A percentile compares a stretch with the other conserved stretches of the same genome.
phyloP scores from a whole-genome alignment of 2,329 filamentous ascomycete species.

The Fusarium buxicola region DNA sequence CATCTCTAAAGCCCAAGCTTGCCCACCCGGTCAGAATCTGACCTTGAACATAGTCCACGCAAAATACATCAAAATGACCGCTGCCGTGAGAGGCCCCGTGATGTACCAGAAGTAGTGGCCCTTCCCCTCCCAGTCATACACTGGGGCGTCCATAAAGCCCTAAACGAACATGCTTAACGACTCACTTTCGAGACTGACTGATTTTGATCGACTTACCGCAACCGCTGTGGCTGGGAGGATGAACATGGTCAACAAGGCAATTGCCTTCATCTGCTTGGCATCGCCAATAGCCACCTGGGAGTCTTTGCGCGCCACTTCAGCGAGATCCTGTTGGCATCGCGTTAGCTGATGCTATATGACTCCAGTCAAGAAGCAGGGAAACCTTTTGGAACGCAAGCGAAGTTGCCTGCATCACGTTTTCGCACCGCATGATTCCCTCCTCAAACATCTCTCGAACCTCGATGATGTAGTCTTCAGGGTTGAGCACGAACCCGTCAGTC shows the following conservation, averaged over 20 bases:
- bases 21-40: neutral
- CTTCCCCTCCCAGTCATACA: conserved; percentile 16
- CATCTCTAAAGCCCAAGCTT: no score
- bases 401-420: conserved; percentile 5
- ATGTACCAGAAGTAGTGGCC: conserved; percentile 19
- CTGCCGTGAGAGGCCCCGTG: conserved; percentile 12
- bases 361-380: no score
- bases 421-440: conserved; percentile 1
- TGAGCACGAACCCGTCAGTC: conserved; percentile 6
- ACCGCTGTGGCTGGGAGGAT: conserved; percentile 7
- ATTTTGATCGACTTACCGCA: neutral
- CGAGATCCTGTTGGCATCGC: conserved; percentile 2
- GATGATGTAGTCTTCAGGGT: conserved; percentile 9
- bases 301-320: conserved; percentile 5
- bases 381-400: conserved; percentile 20
- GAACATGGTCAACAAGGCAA: conserved; percentile 12
- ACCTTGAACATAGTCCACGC: conserved; percentile 1
- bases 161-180: neutral
- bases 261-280: conserved; percentile 21
- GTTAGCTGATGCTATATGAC: neutral
- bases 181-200: neutral
- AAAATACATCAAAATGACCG: conserved; percentile 10
- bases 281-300: conserved; percentile 11
- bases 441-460: conserved; percentile 1
- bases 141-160: conserved; percentile 18